Base-by-base conservation (phyloP, 1,139 yeast genomes). In the Yamadazyma friedrichii region DNA sequence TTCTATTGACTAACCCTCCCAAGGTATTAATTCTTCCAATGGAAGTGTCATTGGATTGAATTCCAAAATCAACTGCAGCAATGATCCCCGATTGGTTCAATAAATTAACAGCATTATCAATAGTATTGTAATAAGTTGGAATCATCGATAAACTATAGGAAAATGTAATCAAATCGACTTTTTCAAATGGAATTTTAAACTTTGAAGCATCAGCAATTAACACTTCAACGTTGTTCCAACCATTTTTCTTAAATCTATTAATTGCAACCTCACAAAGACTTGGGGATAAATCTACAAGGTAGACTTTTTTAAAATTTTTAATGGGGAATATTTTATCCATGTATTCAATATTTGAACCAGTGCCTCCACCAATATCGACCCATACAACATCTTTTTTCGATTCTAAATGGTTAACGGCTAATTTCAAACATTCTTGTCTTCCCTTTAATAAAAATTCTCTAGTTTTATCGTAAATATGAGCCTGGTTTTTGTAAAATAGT, bases 281-380 rank as follows among this genome's bases (percentile, higher is more conserved):
- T 2, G 91, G 87, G 2, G 91, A 83, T 45, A 86, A 70, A 56
- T 86, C 95, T 40, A 86, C 81, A 45, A 86, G 70, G 54, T 84
- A 84, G 35, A 86, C 74, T 9, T 84, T 84, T 51, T 76, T 75
- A 61, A 86, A 86, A 46, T 73, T 62, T 24, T 64, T 56, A 33
- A 81, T 63, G 5, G 82, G 75, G 42, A 75, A 64, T 35, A 79
- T 63, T 39, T 66, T 58, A 58, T 83, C 70, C 95, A 86, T 86
- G 52, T 74, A 74, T 60, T 86, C 94, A 53, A 86, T 82, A 62
- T 86, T 86, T 61, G 83, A 72, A 37, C 95, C 95, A 5, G 95
- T 85, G 22, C 94, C 94, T 33, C 94, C 94, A 40, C 95, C 95
- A 56, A 85, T 74, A 58, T 86, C 95, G 41, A 86, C 74, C 95